Percentiles rank a stretch among this genome's conserved stretches.
Conservation (phyloP, 352 stramenopile species). For the Globisporangium camurandrum region DNA sequence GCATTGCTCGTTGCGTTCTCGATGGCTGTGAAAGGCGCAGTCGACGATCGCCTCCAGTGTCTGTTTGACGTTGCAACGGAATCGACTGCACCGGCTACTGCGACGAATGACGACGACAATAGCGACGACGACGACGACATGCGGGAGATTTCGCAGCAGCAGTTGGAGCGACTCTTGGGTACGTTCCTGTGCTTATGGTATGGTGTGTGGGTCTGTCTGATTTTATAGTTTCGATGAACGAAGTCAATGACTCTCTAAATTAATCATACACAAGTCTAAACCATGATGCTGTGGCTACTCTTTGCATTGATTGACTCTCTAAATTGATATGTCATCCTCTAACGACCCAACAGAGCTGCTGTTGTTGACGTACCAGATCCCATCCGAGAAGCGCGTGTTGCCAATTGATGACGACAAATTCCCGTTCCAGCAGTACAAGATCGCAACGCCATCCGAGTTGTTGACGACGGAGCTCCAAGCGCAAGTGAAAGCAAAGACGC, state of each 20-base stretch:
- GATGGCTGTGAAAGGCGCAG: slow-evolving; percentile 66
- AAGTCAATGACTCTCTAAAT: too few species aligned
- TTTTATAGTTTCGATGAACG: too few species aligned
- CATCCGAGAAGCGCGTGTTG: slow-evolving; percentile 78
- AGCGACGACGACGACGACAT: slow-evolving; percentile 20
- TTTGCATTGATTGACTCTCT: too few species aligned
- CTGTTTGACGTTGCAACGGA: slow-evolving; percentile 65
- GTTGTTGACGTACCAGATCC: slow-evolving; percentile 74
- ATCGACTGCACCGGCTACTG: slow-evolving; percentile 12
- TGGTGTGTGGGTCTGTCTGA: too few species aligned
- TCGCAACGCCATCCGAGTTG: slow-evolving; percentile 27
- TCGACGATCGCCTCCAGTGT: slow-evolving; percentile 61
- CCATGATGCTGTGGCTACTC: too few species aligned
- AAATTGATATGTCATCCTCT: background rate
- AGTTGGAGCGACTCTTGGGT: slow-evolving; percentile 57
- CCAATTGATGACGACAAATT: slow-evolving; percentile 59
- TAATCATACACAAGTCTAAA: too few species aligned
- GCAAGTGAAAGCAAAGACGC: slow-evolving; percentile 40
- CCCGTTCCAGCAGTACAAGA: slow-evolving; percentile 71
- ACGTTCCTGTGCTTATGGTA: background rate
- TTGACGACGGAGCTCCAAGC: slow-evolving; percentile 27
- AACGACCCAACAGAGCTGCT: slow-evolving; percentile 27
- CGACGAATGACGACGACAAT: slow-evolving; percentile 6
- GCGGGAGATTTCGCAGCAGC: slow-evolving; percentile 41
- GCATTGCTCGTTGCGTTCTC: slow-evolving; percentile 76